Evolutionary conservation across 179 eudicot genomes (phyloP).

Genomic region (Spergularia azorica): DNA sequence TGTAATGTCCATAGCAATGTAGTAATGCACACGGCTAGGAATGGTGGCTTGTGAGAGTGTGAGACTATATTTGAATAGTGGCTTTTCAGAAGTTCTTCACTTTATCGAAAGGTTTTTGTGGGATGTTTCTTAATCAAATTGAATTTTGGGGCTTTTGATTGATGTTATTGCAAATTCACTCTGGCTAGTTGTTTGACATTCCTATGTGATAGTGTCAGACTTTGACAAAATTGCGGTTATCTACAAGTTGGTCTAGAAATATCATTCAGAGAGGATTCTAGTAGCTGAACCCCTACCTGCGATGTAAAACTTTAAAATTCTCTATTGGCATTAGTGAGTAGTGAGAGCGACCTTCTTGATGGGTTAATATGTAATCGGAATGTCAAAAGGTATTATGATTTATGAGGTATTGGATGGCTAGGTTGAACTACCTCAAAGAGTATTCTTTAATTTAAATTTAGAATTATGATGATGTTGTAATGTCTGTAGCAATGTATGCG

Average conservation of each 20-base stretch:
- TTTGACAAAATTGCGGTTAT: slow-evolving; percentile 85
- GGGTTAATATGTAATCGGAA: too few species aligned
- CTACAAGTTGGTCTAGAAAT: neutral
- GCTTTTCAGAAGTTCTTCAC: neutral
- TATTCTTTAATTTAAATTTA: neutral
- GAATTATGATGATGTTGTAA: neutral
- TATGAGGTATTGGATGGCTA: neutral
- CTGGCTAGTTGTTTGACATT: slow-evolving; percentile 14
- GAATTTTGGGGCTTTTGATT: neutral
- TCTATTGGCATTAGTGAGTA: too few species aligned
- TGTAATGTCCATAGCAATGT: neutral
- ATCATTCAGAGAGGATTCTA: too few species aligned
- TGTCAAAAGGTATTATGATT: too few species aligned
- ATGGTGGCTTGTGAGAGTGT: too few species aligned
- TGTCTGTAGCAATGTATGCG: neutral
- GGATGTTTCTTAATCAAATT: neutral
- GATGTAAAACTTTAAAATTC: too few species aligned
- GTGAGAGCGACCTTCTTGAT: too few species aligned
- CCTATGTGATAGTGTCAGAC: slow-evolving; percentile 48
- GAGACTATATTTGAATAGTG: neutral
- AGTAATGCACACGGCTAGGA: neutral
- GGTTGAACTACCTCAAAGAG: neutral
- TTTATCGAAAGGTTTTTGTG: neutral
- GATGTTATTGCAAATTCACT: neutral
- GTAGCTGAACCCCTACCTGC: too few species aligned